Conservation (phyloP, 2,329 filamentous ascomycete genomes). For the Apiospora aurea region DNA sequence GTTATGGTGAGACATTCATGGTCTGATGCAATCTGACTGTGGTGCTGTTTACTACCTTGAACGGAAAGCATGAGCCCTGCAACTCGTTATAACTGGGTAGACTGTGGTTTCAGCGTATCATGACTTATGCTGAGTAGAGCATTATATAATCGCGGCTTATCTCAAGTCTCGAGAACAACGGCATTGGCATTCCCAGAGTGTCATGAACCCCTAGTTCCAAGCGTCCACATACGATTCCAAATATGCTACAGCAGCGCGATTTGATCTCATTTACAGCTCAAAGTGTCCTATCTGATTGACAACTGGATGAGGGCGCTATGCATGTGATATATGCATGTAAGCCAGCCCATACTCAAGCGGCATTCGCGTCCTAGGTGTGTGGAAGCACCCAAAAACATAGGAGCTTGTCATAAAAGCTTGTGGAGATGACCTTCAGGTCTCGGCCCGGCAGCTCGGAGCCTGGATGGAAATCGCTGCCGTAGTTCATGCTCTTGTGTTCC, state of each 20-base stretch:
- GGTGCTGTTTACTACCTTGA: neutral
- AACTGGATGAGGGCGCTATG: neutral
- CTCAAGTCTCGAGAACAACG: neutral
- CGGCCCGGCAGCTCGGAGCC: constrained; percentile 36
- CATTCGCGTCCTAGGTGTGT: neutral
- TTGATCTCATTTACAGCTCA: neutral
- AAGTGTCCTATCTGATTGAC: neutral
- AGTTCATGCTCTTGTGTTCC: constrained; percentile 94
- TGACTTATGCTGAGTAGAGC: neutral
- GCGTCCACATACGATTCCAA: neutral
- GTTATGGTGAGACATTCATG: neutral
- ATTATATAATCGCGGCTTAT: neutral
- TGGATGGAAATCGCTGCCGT: constrained; percentile 77
- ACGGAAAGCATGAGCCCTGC: neutral
- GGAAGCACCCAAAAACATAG: constrained; percentile 69
- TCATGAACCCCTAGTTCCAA: no score
- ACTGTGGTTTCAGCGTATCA: neutral
- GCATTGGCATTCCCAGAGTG: neutral
- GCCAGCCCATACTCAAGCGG: neutral
- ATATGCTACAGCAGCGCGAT: no score
- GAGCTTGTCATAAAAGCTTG: constrained; percentile 78
- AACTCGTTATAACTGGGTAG: neutral
- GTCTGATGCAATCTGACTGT: neutral
- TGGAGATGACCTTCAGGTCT: constrained; percentile 64
- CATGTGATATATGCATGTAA: neutral